Evolutionary conservation across 2,329 filamentous ascomycete species (phyloP).

Genomic region (Penicillium thymicola): DNA sequence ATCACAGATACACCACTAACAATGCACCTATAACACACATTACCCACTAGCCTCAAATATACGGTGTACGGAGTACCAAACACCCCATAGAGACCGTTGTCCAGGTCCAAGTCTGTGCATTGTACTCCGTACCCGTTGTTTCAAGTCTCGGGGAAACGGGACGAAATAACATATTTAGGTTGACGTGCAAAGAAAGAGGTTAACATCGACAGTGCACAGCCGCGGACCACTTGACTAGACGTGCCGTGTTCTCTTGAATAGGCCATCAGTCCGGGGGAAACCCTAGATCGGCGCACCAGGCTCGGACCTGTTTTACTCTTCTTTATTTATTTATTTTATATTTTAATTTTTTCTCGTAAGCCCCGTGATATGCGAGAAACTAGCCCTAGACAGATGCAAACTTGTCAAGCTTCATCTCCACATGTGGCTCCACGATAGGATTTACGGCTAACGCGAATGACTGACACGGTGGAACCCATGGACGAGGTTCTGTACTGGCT

Average conservation of each 20-base stretch:
- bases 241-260: background rate
- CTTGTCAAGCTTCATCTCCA: constrained; percentile 9
- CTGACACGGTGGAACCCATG: background rate
- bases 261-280: constrained; percentile 6
- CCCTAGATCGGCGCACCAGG: constrained; percentile 5
- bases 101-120: background rate
- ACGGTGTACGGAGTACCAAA: background rate
- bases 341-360: background rate
- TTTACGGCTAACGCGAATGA: background rate
- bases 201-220: background rate
- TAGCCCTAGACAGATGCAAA: background rate
- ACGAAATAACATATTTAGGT: background rate
- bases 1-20: constrained; percentile 5
- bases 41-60: background rate
- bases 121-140: background rate
- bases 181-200: background rate
- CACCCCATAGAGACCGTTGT: background rate
- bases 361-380: background rate
- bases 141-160: constrained; percentile 4
- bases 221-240: background rate
- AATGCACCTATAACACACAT: background rate
- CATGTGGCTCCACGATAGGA: background rate
- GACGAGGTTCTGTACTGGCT: background rate
- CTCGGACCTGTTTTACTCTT: background rate
- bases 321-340: too few relatives aligned